phyloP scores from a whole-genome alignment of 1,284 basidiomycete genomes.

The Tremellales sp. region DNA sequence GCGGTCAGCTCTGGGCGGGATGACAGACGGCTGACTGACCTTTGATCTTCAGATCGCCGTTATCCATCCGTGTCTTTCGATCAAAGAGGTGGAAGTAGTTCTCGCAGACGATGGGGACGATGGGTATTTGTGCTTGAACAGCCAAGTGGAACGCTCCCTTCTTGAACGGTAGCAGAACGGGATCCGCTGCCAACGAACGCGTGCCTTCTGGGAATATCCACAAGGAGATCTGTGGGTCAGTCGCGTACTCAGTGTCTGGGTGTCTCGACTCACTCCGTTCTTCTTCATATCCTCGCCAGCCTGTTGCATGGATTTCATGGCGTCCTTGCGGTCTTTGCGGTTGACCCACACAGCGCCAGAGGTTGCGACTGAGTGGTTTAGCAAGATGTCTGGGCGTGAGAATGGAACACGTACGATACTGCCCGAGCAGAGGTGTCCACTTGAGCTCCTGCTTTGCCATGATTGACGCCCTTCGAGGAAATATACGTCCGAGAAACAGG shows the following conservation, averaged over 20 bases:
- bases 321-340: constrained; percentile 70
- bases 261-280: constrained; percentile 48
- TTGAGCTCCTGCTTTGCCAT: constrained; percentile 92
- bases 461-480: constrained; percentile 78
- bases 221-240: constrained; percentile 58
- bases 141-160: constrained; percentile 98
- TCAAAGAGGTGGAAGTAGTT: constrained; percentile 84
- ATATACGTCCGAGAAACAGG: constrained; percentile 76
- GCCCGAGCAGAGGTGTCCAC: constrained; percentile 79
- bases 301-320: constrained; percentile 69
- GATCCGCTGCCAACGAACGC: constrained; percentile 63
- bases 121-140: constrained; percentile 72
- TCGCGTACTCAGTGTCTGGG: not conserved
- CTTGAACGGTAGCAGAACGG: constrained; percentile 82
- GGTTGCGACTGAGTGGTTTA: constrained; percentile 66
- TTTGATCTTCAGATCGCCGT: constrained; percentile 73
- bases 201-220: constrained; percentile 95
- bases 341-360: constrained; percentile 94
- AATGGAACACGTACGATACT: constrained; percentile 59
- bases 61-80: constrained; percentile 69
- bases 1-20: constrained; percentile 55
- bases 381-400: too few relatives aligned
- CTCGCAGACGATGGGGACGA: constrained; percentile 88
- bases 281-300: constrained; percentile 80
- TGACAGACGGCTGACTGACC: constrained; percentile 64